Evolutionary conservation across 495 filamentous ascomycete species (phyloP), one percentile per base, ranked within the genome.

Genomic region (Chaetomium fimeti): DNA sequence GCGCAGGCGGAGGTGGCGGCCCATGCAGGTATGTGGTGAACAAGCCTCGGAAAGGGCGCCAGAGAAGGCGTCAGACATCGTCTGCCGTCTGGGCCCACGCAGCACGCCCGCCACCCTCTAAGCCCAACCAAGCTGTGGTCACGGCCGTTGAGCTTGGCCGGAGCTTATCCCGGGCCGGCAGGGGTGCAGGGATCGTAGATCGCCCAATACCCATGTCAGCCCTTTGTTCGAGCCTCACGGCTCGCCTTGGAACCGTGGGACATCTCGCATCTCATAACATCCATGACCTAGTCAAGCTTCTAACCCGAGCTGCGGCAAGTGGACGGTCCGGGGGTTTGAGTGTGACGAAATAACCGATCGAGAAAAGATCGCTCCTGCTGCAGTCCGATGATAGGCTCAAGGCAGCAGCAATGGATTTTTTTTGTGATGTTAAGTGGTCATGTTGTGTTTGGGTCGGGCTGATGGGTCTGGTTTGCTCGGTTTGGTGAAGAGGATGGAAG

Each of bases 251-350:
- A 27, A 25, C 55, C 38, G 55, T 40, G 53, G 53, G 15, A 2
- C 27, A 38, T n/a, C 18, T 55, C 53, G 53, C 28, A 55, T 55
- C 18, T n/a, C 53, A 38, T n/a, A 38, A 38, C 29, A 29, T n/a
- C 29, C 32, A 6, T 36, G 53, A 29, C 12, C 53, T 18, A 20
- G 32, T 22, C 28, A 55, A 55, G 53, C 53, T 55, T 55, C 53
- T 20, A 12, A 22, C 53, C 18, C 7, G 29, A 38, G 16, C 9
- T 38, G 29, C 53, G 28, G 5, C 15, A 53, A 18, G 49, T 6
- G 20, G 13, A 13, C 15, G 51, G 25, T 28, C 15, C 25, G 25
- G 15, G 51, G 49, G 15, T 4, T 27, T 28, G 15, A 54, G 25
- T 13, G 15, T 29, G 7, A 54, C 47, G 25, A 22, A 8, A 22